Base-by-base conservation (phyloP, 1,284 basidiomycete genomes). In the Ustilago nuda region DNA sequence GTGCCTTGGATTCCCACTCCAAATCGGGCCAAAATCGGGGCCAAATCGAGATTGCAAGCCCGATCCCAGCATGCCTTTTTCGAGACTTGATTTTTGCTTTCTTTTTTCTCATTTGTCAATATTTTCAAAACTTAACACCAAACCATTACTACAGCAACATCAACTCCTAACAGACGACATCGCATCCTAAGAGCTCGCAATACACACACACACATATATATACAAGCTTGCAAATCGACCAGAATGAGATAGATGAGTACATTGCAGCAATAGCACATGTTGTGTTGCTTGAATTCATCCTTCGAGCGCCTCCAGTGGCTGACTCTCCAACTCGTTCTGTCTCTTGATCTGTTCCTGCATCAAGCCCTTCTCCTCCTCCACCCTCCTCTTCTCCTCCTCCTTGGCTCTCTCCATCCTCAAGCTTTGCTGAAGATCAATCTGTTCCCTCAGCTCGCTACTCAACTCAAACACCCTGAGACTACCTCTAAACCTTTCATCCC, bases 401-500 rank as follows among this genome's bases (percentile, higher is more conserved):
- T 63, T 60, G 0, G 50, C 30, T 11, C 35, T 54, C 11, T 66
- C 66, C 48, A 69, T 68, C 23, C 72, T 63, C 30, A 65, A 43
- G 45, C 61, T 35, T 45, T 72, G 67, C 41, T 66, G 56, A n/a
- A 51, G 48, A 36, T 74, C 55, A 45, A 70, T 66, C 53, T 69
- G 73, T 45, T 60, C 46, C 51, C 67, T 50, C 30, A 58, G 58
- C 60, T 78, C 72, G 43, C 61, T 66, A n/a, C 73, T 66, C 37
- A 76, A 57, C 33, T 74, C 48, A 36, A 83, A 71, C 4, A 95
- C 89, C 48, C 87, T 88, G 69, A 97, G 85, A 58, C 90, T 89
- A 56, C 89, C 89, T 39, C 88, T 87, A 83, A 94, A 93, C 68
- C 91, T 87, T 69, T 91, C 89, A 81, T 95, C 92, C 94, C 94